Conservation (phyloP, 176 grass and related monocot genomes). For the Pharus latifolius region DNA sequence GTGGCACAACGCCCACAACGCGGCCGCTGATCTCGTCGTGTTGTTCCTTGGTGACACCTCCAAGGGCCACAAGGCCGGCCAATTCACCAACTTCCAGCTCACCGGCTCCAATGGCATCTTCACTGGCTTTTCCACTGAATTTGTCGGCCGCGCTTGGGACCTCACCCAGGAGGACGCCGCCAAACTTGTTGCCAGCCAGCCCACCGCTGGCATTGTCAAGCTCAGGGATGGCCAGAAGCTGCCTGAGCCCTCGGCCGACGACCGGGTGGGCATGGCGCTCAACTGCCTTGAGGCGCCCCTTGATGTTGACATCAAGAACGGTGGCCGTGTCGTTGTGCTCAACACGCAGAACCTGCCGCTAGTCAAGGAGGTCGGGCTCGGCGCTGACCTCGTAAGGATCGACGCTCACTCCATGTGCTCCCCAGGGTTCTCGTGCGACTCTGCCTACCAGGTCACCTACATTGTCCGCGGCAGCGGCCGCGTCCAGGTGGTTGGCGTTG, state of each 20-base stretch:
- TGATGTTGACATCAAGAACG: constrained; percentile 70
- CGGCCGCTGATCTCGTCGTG: constrained; percentile 27
- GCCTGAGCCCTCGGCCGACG: not conserved
- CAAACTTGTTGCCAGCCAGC: constrained; percentile 57
- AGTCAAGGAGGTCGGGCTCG: constrained; percentile 61
- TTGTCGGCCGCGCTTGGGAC: constrained; percentile 72
- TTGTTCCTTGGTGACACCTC: constrained; percentile 91
- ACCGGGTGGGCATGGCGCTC: constrained; percentile 61
- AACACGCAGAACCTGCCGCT: constrained; percentile 69
- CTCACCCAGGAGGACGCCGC: constrained; percentile 33
- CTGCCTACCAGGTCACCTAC: constrained; percentile 83
- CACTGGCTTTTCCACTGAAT: constrained; percentile 66
- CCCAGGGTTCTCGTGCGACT: constrained; percentile 85
- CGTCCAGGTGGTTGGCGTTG: constrained; percentile 64
- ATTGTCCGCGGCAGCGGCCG: constrained; percentile 63
- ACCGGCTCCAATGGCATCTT: constrained; percentile 63
- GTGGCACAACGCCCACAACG: constrained; percentile 61
- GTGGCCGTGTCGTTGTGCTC: constrained; percentile 67
- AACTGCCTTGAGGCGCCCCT: constrained; percentile 68
- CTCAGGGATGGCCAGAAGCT: constrained; percentile 33
- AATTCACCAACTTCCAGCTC: constrained; percentile 79
- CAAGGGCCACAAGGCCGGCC: constrained; percentile 56
- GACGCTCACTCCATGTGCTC: constrained; percentile 84
- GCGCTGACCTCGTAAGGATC: constrained; percentile 73
- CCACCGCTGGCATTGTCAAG: constrained; percentile 32